A percentile compares a stretch with the other conserved stretches of the same genome.
Conservation (phyloP, 2,329 filamentous ascomycete species). For the Paraconiothyrium sp. region DNA sequence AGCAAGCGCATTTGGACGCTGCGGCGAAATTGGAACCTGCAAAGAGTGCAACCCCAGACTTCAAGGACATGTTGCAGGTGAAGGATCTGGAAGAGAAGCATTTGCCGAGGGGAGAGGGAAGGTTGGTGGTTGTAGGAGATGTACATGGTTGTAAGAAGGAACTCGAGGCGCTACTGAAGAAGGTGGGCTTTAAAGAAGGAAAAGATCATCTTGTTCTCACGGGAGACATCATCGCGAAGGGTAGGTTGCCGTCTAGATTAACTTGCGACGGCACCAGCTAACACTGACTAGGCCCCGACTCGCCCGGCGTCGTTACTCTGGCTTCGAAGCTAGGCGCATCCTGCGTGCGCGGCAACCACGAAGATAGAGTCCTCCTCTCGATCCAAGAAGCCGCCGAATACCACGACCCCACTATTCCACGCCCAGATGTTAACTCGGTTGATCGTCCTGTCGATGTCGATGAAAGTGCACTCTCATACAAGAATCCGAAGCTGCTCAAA, state of each 20-base stretch:
- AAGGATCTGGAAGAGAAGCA: constrained; percentile 58
- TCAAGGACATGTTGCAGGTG: constrained; percentile 62
- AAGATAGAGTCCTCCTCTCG: constrained; percentile 82
- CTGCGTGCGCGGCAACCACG: constrained; percentile 90
- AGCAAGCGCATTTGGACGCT: constrained; percentile 47
- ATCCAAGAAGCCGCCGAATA: constrained; percentile 55
- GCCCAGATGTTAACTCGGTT: constrained; percentile 32
- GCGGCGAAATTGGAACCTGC: constrained; percentile 52
- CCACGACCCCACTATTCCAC: constrained; percentile 31
- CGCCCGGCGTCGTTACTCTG: constrained; percentile 77
- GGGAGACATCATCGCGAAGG: constrained; percentile 73
- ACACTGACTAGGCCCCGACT: constrained; percentile 70
- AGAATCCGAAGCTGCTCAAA: constrained; percentile 56
- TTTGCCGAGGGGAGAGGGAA: constrained; percentile 59
- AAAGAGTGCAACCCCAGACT: constrained; percentile 57
- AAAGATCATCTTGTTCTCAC: constrained; percentile 59
- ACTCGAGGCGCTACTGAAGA: constrained; percentile 67
- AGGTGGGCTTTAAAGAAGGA: constrained; percentile 69
- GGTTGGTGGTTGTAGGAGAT: constrained; percentile 86
- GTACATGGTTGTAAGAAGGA: constrained; percentile 86
- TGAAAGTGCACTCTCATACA: constrained; percentile 37
- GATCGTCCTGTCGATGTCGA: neutral
- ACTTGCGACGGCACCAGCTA: neutral
- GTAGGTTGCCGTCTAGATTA: constrained; percentile 16
- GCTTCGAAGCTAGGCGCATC: constrained; percentile 78